Conservation (phyloP, 768 basidiomycete species). For the Mycena chlorophos region DNA sequence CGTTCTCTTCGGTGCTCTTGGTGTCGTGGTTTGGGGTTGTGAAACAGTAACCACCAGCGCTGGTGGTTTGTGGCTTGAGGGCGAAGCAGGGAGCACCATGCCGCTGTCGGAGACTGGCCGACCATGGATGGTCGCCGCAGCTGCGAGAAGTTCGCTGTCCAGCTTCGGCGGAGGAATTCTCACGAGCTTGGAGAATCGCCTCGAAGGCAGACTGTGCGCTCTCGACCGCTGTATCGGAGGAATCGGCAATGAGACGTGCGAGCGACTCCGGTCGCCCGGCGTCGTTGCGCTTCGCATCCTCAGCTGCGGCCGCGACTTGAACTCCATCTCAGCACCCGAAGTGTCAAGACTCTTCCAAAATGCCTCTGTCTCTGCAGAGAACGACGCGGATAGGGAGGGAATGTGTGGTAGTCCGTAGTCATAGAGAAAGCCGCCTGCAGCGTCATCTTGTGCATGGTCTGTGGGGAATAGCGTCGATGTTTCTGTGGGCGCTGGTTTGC, state of each 20-base stretch:
- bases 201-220: slow-evolving; percentile 13
- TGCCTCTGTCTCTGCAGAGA: slow-evolving; percentile 5
- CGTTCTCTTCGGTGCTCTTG: background rate
- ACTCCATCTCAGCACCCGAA: slow-evolving; percentile 8
- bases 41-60: background rate
- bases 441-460: slow-evolving; percentile 26
- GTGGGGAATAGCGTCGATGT: slow-evolving; percentile 32
- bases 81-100: background rate
- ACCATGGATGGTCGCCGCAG: background rate
- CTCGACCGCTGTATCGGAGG: background rate
- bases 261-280: no score
- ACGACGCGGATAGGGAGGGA: slow-evolving; percentile 4
- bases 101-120: background rate
- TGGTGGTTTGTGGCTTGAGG: background rate
- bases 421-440: slow-evolving; percentile 15
- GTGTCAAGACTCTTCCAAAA: slow-evolving; percentile 4
- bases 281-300: no score
- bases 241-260: background rate
- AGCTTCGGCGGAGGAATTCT: slow-evolving; percentile 16
- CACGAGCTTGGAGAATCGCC: slow-evolving; percentile 5
- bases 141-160: slow-evolving; percentile 2
- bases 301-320: no score
- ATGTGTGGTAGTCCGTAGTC: background rate
- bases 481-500: slow-evolving; percentile 7
- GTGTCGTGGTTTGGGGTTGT: background rate